phyloP scores from a whole-genome alignment of 2,329 filamentous ascomycete genomes.

The Dactylellina haptotyla region DNA sequence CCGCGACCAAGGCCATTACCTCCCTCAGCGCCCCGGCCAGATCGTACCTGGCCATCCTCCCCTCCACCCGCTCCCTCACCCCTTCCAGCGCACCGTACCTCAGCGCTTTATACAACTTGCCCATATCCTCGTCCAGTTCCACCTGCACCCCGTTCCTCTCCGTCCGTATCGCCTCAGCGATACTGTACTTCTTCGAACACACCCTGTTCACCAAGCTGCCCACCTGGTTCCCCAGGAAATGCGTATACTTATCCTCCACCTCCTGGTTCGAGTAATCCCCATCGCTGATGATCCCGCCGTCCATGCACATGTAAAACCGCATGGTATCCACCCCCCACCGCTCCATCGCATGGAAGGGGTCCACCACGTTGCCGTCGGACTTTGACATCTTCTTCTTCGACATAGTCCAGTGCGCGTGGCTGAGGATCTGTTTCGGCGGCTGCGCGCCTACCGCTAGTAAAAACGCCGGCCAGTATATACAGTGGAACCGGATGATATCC shows the following conservation, averaged over 20 bases:
- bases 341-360: slow-evolving; percentile 89
- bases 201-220: slow-evolving; percentile 83
- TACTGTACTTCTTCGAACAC: slow-evolving; percentile 57
- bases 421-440: slow-evolving; percentile 80
- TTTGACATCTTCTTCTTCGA: slow-evolving; percentile 95
- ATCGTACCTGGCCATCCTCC: slow-evolving; percentile 72
- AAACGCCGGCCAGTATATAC: slow-evolving; percentile 97
- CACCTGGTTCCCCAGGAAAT: slow-evolving; percentile 77
- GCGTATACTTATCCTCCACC: slow-evolving; percentile 81
- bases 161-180: slow-evolving; percentile 69
- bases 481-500: slow-evolving; percentile 95
- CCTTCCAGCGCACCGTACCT: slow-evolving; percentile 40
- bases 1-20: slow-evolving; percentile 71
- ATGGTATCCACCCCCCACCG: slow-evolving; percentile 87
- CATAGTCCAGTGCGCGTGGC: slow-evolving; percentile 96
- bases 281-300: slow-evolving; percentile 80
- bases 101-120: not conserved
- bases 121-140: slow-evolving; percentile 9
- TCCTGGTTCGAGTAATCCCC: slow-evolving; percentile 76
- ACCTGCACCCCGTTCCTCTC: slow-evolving; percentile 49
- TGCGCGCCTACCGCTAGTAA: slow-evolving; percentile 87
- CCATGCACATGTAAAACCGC: slow-evolving; percentile 86
- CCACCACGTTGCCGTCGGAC: slow-evolving; percentile 91
- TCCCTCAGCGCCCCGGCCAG: slow-evolving; percentile 72
- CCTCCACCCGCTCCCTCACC: slow-evolving; percentile 59